Evolutionary conservation across 805 yeast species (phyloP), one percentile per base, ranked within the genome.

Genomic region (Lachancea dasiensis): DNA sequence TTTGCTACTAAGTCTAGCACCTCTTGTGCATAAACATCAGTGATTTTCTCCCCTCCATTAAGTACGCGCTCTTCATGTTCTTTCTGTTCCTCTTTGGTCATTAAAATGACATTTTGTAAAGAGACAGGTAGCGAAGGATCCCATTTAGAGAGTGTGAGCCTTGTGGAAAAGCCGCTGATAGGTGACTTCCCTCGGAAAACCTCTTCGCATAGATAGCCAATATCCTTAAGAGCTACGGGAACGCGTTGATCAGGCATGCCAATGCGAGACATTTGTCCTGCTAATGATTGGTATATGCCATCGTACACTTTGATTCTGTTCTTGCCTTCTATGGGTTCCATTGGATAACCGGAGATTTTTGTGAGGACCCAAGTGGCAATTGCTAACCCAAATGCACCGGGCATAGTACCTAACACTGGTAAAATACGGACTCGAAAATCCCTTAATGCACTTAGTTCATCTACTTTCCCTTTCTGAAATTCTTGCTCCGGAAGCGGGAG

Each of bases 341-440:
- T 77, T 17, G 94, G 92, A 57, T 92, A 92, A 1, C 92, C 96
- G 1, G 95, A 78, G 6, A 86, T 77, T 3, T 72, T 63, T 2
- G 95, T 83, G 24, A 92, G 62, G 16, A 92, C 67, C 63, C 85
- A 80, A 0, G 96, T 82, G 3, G 95, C 94, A 40, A 90, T 73
- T 0, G 95, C 76, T 33, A 92, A 70, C 1, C 97, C 99, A 65
- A 92, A 92, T 63, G 90, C 81, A 7, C 92, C 97, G 1, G 99
- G 99, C 81, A 92, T 78, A 0, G 98, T 86, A 3, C 98, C 97
- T 46, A 92, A 65, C 0, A 92, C 99, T 0, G 99, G 99, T 40
- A 92, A 69, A 32, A 92, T 90, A 50, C 99, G 72, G 8, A 89
- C 97, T 50, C 99, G 73, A 68, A 92, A 92, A 63, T 86, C 87